Conservation (phyloP, 2,329 filamentous ascomycete genomes). For the Fusarium citri region DNA sequence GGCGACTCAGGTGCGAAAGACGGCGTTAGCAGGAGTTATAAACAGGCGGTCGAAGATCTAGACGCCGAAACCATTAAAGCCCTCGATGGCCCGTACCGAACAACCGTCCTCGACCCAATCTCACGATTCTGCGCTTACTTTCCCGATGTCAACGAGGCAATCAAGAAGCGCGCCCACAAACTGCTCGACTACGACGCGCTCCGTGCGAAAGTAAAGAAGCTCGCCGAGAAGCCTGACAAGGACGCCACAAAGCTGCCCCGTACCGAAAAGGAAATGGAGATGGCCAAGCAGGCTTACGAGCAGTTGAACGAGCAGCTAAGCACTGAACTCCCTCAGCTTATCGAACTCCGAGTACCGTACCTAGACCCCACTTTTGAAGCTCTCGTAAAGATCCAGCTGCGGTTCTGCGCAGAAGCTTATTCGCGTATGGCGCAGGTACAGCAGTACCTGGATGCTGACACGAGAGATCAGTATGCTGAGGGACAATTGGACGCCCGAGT, state of each 20-base stretch:
- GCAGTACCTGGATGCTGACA: constrained; percentile 96
- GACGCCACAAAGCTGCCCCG: constrained; percentile 96
- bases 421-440: constrained; percentile 98
- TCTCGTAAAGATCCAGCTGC: constrained; percentile 96
- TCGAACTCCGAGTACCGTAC: constrained; percentile 96
- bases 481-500: constrained; percentile 92
- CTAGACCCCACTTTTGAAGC: constrained; percentile 97
- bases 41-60: constrained; percentile 96
- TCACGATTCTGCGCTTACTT: constrained; percentile 98
- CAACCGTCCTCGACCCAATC: constrained; percentile 95
- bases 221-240: constrained; percentile 98
- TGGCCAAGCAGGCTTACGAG: constrained; percentile 93
- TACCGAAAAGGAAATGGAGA: constrained; percentile 95
- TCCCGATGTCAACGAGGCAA: constrained; percentile 98
- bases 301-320: constrained; percentile 97
- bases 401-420: constrained; percentile 98
- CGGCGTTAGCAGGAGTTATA: constrained; percentile 96
- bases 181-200: constrained; percentile 97
- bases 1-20: constrained; percentile 95
- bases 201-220: constrained; percentile 94
- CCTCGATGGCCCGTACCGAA: constrained; percentile 92
- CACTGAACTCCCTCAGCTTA: constrained; percentile 91
- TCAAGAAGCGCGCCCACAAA: constrained; percentile 99
- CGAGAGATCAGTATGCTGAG: constrained; percentile 93
- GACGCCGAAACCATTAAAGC: constrained; percentile 99